Evolutionary conservation across 352 stramenopile species (phyloP).

Genomic region (Phytopythium sindhum): DNA sequence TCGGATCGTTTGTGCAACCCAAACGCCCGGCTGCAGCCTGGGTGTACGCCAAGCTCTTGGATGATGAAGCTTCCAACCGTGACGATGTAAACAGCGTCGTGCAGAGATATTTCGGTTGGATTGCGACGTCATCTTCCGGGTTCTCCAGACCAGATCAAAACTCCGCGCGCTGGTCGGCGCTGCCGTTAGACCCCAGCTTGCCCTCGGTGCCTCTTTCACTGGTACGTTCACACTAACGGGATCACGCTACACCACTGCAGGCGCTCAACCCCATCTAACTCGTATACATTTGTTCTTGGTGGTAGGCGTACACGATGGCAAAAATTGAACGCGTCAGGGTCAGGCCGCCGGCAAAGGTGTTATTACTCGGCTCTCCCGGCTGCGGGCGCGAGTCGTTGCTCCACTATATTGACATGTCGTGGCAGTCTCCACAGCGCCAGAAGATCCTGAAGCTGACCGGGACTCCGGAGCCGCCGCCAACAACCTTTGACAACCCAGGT

Average conservation of each 20-base stretch:
- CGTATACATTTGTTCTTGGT: background rate
- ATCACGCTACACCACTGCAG: constrained; percentile 3
- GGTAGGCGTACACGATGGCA: constrained; percentile 27
- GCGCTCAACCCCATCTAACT: background rate
- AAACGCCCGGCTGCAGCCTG: constrained; percentile 8
- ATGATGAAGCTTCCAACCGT: constrained; percentile 11
- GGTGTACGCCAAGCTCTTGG: constrained; percentile 53
- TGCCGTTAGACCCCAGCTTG: constrained; percentile 7
- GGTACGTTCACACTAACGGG: too few species aligned
- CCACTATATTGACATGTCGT: constrained; percentile 24
- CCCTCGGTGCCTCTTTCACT: constrained; percentile 28
- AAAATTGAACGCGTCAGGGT: constrained; percentile 42
- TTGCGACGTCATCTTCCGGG: constrained; percentile 14
- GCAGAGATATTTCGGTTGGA: constrained; percentile 30
- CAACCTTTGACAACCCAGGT: background rate
- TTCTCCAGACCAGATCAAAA: background rate
- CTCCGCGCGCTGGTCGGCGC: constrained; percentile 4
- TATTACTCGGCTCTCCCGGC: constrained; percentile 27
- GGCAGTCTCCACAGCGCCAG: constrained; percentile 15
- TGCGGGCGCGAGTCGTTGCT: constrained; percentile 39
- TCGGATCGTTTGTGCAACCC: background rate
- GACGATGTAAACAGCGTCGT: constrained; percentile 10
- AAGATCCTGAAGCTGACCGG: background rate
- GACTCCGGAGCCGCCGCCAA: background rate
- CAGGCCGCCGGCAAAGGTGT: constrained; percentile 28